phyloP scores from a whole-genome alignment of 2,329 filamentous ascomycete genomes.

The Trichophyton verrucosum region DNA sequence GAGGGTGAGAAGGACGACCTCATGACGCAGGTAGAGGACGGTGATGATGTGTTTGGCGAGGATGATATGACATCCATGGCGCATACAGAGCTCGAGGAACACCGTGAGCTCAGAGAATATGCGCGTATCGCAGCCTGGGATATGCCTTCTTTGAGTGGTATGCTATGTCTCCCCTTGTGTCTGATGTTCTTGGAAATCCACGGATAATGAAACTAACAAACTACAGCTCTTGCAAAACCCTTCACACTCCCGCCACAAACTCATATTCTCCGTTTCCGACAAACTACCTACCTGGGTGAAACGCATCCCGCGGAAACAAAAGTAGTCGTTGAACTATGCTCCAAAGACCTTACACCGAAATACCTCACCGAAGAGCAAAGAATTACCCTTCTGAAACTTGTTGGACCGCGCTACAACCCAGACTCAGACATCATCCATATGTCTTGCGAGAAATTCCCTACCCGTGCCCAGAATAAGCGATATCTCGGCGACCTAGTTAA shows the following conservation, averaged over 20 bases:
- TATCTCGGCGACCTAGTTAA: slow-evolving; percentile 71
- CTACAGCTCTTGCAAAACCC: slow-evolving; percentile 64
- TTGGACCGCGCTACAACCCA: slow-evolving; percentile 77
- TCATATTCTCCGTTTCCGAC: slow-evolving; percentile 79
- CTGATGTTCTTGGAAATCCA: not conserved
- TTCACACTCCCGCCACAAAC: slow-evolving; percentile 56
- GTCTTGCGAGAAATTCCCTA: slow-evolving; percentile 76
- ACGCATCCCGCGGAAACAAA: slow-evolving; percentile 82
- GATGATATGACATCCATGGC: slow-evolving; percentile 57
- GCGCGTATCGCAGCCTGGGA: slow-evolving; percentile 84
- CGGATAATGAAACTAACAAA: not conserved
- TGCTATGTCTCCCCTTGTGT: slow-evolving; percentile 26
- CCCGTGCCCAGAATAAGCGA: slow-evolving; percentile 93
- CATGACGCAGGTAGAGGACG: slow-evolving; percentile 35
- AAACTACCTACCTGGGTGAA: slow-evolving; percentile 94
- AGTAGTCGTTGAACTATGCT: slow-evolving; percentile 82
- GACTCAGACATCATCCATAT: slow-evolving; percentile 71
- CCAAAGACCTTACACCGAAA: slow-evolving; percentile 50
- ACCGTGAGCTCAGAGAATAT: slow-evolving; percentile 80
- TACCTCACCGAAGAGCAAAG: slow-evolving; percentile 55
- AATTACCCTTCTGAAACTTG: slow-evolving; percentile 75
- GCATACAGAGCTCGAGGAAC: slow-evolving; percentile 76
- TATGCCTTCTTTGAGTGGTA: slow-evolving; percentile 81
- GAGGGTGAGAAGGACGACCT: slow-evolving; percentile 36
- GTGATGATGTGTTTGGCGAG: slow-evolving; percentile 37